Conservation (phyloP, 192 early-diverging fungal species). For the Coemansia sp. region DNA sequence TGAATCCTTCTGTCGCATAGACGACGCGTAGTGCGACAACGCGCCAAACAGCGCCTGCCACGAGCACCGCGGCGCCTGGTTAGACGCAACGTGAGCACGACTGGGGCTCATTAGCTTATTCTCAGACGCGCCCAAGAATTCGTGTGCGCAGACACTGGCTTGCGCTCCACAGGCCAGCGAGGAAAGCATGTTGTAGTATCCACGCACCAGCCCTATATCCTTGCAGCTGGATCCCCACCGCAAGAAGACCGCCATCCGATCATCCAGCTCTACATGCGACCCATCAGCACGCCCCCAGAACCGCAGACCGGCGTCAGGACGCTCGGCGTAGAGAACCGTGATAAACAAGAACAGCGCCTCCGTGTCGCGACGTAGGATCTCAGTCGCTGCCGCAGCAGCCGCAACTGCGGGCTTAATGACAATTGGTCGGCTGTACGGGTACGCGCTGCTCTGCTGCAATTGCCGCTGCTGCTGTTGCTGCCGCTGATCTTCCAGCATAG, state of each 20-base stretch:
- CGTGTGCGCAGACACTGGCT: conserved; percentile 64
- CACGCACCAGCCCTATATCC: conserved; percentile 64
- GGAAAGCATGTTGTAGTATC: conserved; percentile 83
- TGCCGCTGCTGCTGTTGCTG: conserved; percentile 33
- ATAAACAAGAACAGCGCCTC: conserved; percentile 78
- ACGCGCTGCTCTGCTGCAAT: conserved; percentile 29
- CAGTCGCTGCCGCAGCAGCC: conserved; percentile 23
- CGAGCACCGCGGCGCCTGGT: conserved; percentile 64
- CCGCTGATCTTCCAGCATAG: conserved; percentile 44
- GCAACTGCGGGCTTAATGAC: conserved; percentile 15
- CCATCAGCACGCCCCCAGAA: conserved; percentile 63
- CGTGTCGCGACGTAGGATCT: conserved; percentile 58
- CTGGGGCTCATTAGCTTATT: conserved; percentile 40
- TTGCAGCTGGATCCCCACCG: conserved; percentile 68
- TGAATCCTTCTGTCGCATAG: conserved; percentile 51
- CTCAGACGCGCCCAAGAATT: conserved; percentile 57
- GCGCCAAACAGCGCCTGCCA: conserved; percentile 83
- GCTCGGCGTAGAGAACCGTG: conserved; percentile 72
- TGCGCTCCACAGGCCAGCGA: conserved; percentile 79
- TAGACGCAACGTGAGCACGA: conserved; percentile 37
- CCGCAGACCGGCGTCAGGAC: conserved; percentile 72
- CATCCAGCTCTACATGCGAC: conserved; percentile 46
- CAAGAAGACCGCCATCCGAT: conserved; percentile 64
- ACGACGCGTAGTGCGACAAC: conserved; percentile 67
- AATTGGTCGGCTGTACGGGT: conserved; percentile 39